Percentiles rank a stretch among this genome's conserved stretches.
These are phyloP conservation scores for Flaveria linearis DNA, from an alignment of 129 eudicot species.

Conservation along the genomic window DNA sequence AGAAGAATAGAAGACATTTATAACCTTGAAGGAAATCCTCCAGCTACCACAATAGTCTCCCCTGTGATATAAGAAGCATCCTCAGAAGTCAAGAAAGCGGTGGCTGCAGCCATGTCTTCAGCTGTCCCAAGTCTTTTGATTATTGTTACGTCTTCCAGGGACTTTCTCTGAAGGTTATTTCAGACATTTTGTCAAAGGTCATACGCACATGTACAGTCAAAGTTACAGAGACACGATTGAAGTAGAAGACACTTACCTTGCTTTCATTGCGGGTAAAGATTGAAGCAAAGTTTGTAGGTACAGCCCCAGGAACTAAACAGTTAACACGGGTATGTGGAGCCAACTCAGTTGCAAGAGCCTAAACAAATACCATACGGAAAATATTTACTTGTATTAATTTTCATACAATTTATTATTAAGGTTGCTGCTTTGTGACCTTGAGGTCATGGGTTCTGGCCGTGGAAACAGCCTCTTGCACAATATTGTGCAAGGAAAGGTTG, in stretches of 20 bases:
- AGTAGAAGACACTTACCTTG: slow-evolving; percentile 47
- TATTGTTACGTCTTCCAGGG: slow-evolving; percentile 51
- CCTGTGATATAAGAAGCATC: slow-evolving; percentile 95
- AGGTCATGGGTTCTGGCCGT: no score
- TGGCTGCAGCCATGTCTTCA: slow-evolving; percentile 86
- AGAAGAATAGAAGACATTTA: slow-evolving; percentile 7
- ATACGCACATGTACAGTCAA: background rate
- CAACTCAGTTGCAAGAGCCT: slow-evolving; percentile 97
- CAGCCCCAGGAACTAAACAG: slow-evolving; percentile 92
- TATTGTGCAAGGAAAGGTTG: no score
- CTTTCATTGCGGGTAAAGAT: slow-evolving; percentile 42
- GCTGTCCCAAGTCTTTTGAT: slow-evolving; percentile 87
- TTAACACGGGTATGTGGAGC: slow-evolving; percentile 89
- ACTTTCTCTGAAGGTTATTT: slow-evolving; percentile 48
- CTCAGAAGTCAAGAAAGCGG: slow-evolving; percentile 90
- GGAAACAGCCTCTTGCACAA: no score
- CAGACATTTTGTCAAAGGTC: background rate
- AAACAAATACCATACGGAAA: background rate
- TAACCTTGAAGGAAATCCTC: slow-evolving; percentile 85
- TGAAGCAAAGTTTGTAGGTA: slow-evolving; percentile 80
- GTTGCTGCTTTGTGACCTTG: no score
- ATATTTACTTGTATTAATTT: background rate
- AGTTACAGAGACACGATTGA: background rate
- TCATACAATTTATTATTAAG: no score
- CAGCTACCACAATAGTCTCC: slow-evolving; percentile 86